Evolutionary conservation across 805 yeast species (phyloP).

Genomic region (Candida coquimbonensis): DNA sequence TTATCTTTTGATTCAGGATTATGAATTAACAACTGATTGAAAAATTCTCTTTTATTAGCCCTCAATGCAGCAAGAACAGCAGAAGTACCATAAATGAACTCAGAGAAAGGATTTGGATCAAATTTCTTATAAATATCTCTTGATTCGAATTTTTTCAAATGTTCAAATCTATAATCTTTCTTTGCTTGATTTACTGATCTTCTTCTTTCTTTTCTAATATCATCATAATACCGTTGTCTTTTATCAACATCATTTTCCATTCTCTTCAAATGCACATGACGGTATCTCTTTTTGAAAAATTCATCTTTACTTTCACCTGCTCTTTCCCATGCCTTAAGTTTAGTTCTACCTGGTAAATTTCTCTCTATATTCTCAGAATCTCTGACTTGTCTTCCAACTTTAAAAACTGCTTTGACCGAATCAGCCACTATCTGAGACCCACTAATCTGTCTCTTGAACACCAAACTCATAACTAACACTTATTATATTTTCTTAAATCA

Average conservation of each 20-base stretch:
- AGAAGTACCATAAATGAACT: conserved; percentile 71
- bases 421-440: background rate
- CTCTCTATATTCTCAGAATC: conserved; percentile 29
- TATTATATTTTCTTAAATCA: too few species aligned
- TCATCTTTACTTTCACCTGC: conserved; percentile 54
- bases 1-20: conserved; percentile 28
- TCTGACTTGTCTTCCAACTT: background rate
- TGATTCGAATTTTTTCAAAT: conserved; percentile 11
- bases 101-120: conserved; percentile 43
- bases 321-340: conserved; percentile 59
- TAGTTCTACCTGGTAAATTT: conserved; percentile 33
- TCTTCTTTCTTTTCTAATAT: conserved; percentile 12
- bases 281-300: conserved; percentile 55
- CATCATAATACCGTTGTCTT: conserved; percentile 16
- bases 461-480: conserved; percentile 3
- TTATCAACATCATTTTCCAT: conserved; percentile 12
- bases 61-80: conserved; percentile 66
- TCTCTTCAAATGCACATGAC: conserved; percentile 54
- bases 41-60: conserved; percentile 46
- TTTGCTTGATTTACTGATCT: conserved; percentile 3
- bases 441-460: conserved; percentile 1
- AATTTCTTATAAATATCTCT: conserved; percentile 19
- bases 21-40: conserved; percentile 44
- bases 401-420: conserved; percentile 14
- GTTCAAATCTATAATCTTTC: conserved; percentile 12